Evolutionary conservation across 305 asterid species (phyloP).

Genomic region (Fraxinus angustifolia): DNA sequence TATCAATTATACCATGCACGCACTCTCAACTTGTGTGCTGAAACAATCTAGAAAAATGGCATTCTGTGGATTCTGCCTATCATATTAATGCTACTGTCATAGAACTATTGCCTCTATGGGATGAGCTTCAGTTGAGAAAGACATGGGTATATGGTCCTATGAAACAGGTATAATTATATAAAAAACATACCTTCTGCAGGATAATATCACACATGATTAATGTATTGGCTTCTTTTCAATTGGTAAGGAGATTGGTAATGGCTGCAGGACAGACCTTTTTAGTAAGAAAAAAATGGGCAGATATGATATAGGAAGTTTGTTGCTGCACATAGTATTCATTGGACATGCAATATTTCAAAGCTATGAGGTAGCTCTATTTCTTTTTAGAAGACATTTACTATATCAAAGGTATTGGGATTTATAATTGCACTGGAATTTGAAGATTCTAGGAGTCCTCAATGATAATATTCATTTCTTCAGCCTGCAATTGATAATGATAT

Average conservation of each 20-base stretch:
- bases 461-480: not conserved
- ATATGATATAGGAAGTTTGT: not conserved
- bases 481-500: not conserved
- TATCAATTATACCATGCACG: constrained; percentile 1
- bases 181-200: not conserved
- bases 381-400: not conserved
- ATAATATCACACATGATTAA: constrained; percentile 13
- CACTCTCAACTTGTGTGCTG: constrained; percentile 14
- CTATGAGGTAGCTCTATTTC: not conserved
- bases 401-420: constrained; percentile 3
- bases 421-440: not conserved
- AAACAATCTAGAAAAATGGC: constrained; percentile 5
- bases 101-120: not conserved
- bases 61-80: not conserved
- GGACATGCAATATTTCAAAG: not conserved
- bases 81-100: not conserved
- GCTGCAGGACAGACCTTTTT: not conserved
- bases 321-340: not conserved
- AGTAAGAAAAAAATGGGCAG: not conserved
- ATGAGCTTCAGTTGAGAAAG: constrained; percentile 16
- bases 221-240: not conserved
- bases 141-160: not conserved
- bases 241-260: not conserved
- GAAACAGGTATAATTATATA: not conserved
- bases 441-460: not conserved